Base-by-base conservation (phyloP, 257 asterid genomes). In the Plantago elongata region DNA sequence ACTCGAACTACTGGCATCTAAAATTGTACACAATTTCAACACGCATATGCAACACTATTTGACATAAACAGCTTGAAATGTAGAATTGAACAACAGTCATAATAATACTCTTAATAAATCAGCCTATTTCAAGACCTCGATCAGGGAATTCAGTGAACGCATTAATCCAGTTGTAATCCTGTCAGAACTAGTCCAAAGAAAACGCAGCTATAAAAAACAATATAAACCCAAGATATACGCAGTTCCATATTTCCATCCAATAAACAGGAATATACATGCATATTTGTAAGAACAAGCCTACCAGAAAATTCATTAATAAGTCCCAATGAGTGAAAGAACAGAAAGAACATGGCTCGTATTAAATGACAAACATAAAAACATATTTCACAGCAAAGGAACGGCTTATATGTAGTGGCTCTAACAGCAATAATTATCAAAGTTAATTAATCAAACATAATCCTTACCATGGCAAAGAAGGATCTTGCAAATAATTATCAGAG, bases 391-490 rank as follows among this genome's bases (percentile, higher is more conserved):
- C 62, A 52, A 65, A 38, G 46, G 27, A 0, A 60, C 9, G 17
- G 5, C 13, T 15, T 34, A 61, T 57, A 68, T 51, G 51, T 29
- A 16, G 9, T 49, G 13, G 5, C 3, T 34, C 40, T 34, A 34
- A 34, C 0, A 34, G 8, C 40, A 4, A 34, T 7, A 34, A 34
- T 34, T 34, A 3, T 34, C 5, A 34, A 34, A 34, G 40, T 52
- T 30, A 17, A 9, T 14, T 52, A n/a, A 52, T 18, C 13, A 45
- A 61, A 61, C 71, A 47, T 63, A 61, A 62, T 29, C 50, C 74
- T 83, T 86, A 89, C 97, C 97, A 77, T 51, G 99, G 97, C 83
- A 93, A 85, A 73, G 84, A 84, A 81, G 92, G 86, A 72, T 85
- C 91, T 59, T 76, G 81, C 61, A 72, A 75, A 85, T 77, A 83